Percentiles rank a stretch among this genome's conserved stretches.
These are phyloP conservation scores for Claviceps sp. DNA, from an alignment of 2,329 filamentous ascomycete species.

Conservation along the genomic window DNA sequence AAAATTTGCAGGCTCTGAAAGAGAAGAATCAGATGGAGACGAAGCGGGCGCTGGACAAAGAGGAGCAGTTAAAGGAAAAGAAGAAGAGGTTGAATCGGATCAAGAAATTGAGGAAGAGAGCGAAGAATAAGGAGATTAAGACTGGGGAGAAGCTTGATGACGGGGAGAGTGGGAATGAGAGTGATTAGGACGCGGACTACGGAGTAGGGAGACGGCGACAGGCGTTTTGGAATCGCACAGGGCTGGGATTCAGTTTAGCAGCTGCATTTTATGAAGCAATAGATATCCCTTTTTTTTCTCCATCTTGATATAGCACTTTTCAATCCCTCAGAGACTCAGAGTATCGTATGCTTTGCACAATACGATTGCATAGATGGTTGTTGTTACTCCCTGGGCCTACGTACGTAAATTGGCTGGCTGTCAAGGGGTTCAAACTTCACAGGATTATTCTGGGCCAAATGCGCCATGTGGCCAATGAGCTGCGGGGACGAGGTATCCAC, in stretches of 20 bases:
- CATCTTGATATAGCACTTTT: too few species aligned
- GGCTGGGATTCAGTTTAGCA: not conserved
- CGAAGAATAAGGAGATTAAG: slow-evolving; percentile 47
- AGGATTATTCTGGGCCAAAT: not conserved
- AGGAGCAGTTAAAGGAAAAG: slow-evolving; percentile 44
- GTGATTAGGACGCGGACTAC: too few species aligned
- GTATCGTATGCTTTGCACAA: too few species aligned
- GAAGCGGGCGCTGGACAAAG: slow-evolving; percentile 33
- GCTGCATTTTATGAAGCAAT: too few species aligned
- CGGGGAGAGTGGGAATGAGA: not conserved
- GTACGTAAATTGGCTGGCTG: too few species aligned
- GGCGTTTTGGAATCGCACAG: slow-evolving; percentile 7
- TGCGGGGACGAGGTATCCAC: not conserved
- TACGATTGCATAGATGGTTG: too few species aligned
- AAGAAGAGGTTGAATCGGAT: slow-evolving; percentile 47
- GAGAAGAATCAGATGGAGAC: slow-evolving; percentile 25
- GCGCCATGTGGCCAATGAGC: not conserved
- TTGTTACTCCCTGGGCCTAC: too few species aligned
- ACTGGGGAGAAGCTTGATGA: slow-evolving; percentile 8
- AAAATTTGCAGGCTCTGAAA: slow-evolving; percentile 27
- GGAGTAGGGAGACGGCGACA: slow-evolving; percentile 7
- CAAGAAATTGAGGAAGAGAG: slow-evolving; percentile 45
- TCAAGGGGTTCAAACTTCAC: too few species aligned
- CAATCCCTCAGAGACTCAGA: too few species aligned
- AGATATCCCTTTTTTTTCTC: too few species aligned